phyloP scores from a whole-genome alignment of 768 basidiomycete genomes.

The Pleurotus tuber-regium region DNA sequence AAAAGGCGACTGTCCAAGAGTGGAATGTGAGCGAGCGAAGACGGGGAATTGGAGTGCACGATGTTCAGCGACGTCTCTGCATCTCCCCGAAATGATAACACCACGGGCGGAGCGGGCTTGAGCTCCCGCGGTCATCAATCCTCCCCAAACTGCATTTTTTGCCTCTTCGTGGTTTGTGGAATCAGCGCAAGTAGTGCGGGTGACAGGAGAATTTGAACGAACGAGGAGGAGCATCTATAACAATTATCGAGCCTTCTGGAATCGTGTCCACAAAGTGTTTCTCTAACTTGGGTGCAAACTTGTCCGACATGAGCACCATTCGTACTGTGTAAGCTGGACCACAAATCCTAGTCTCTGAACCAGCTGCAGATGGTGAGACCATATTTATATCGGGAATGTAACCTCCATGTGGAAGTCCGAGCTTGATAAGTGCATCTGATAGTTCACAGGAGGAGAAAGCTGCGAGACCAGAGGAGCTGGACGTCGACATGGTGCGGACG shows the following conservation, averaged over 20 bases:
- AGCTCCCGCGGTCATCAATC: constrained; percentile 87
- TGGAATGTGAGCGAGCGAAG: constrained; percentile 79
- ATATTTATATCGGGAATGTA: constrained; percentile 75
- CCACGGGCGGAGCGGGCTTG: constrained; percentile 66
- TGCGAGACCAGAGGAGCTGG: constrained; percentile 21
- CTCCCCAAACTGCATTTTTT: constrained; percentile 90
- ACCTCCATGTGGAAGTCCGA: constrained; percentile 69
- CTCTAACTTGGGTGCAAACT: constrained; percentile 56
- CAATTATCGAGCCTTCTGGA: constrained; percentile 59
- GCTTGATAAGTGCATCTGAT: constrained; percentile 86
- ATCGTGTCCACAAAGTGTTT: constrained; percentile 84
- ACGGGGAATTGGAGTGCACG: constrained; percentile 70
- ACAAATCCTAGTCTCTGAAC: constrained; percentile 41
- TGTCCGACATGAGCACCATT: constrained; percentile 66
- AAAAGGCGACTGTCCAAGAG: constrained; percentile 83
- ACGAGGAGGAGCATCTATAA: constrained; percentile 78
- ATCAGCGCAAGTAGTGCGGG: constrained; percentile 18
- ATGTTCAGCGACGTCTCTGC: constrained; percentile 82
- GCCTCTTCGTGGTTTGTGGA: constrained; percentile 39
- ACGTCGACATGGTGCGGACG: not conserved
- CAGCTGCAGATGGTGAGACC: constrained; percentile 41
- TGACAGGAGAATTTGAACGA: constrained; percentile 16
- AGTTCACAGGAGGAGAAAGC: constrained; percentile 76
- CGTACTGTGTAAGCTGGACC: constrained; percentile 87
- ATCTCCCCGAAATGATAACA: constrained; percentile 81